phyloP scores from a whole-genome alignment of 2,329 filamentous ascomycete species.

The Ilyonectria mors-panacis region DNA sequence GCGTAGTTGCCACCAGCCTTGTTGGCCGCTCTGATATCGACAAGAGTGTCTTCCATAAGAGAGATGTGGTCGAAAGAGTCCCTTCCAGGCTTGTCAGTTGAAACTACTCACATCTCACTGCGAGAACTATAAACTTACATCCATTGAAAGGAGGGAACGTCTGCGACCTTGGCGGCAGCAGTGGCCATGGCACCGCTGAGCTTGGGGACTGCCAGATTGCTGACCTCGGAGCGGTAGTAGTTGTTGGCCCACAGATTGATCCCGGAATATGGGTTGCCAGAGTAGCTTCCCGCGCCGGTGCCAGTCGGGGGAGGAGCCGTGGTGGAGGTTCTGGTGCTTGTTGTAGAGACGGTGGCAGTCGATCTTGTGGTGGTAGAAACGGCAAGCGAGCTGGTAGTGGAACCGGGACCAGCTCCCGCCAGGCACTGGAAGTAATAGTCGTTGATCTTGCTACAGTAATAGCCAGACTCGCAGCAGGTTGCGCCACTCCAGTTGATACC shows the following conservation, averaged over 20 bases:
- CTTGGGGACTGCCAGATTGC: slow-evolving; percentile 72
- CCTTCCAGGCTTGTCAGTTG: slow-evolving; percentile 48
- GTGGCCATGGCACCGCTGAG: slow-evolving; percentile 69
- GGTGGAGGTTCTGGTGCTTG: slow-evolving; percentile 28
- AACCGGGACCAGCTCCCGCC: slow-evolving; percentile 31
- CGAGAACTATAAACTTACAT: slow-evolving; percentile 53
- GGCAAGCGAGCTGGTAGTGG: slow-evolving; percentile 30
- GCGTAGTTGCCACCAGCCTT: slow-evolving; percentile 58
- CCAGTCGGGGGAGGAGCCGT: slow-evolving; percentile 47
- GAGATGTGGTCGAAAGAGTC: slow-evolving; percentile 66
- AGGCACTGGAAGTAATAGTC: slow-evolving; percentile 45
- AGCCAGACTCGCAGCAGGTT: slow-evolving; percentile 58
- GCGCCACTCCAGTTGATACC: slow-evolving; percentile 61
- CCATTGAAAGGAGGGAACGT: slow-evolving; percentile 69
- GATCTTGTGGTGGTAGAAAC: slow-evolving; percentile 29
- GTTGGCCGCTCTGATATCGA: slow-evolving; percentile 59
- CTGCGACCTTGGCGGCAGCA: slow-evolving; percentile 65
- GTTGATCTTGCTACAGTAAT: slow-evolving; percentile 43
- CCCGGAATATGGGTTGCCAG: slow-evolving; percentile 69
- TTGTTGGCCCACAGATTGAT: slow-evolving; percentile 68
- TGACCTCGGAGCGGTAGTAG: slow-evolving; percentile 70
- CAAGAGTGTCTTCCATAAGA: slow-evolving; percentile 61
- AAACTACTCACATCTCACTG: rapidly evolving
- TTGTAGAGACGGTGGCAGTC: slow-evolving; percentile 23
- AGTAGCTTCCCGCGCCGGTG: slow-evolving; percentile 57